Evolutionary conservation across 2,329 filamentous ascomycete species (phyloP).

Genomic region (Botryosphaeria agaves): DNA sequence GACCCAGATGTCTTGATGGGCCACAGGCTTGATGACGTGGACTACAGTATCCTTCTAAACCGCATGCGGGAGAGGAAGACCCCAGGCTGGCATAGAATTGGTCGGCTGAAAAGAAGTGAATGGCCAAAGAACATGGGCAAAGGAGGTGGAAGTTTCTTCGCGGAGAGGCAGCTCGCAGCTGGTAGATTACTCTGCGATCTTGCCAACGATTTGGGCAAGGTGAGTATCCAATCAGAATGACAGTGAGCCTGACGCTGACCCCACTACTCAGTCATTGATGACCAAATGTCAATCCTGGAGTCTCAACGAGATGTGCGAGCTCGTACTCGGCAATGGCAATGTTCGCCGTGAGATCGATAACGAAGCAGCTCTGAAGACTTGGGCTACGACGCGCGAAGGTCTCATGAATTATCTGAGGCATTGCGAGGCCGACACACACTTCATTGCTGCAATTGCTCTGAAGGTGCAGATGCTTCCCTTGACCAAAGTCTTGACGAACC

Average conservation of each 20-base stretch:
- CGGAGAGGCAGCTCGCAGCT: conserved; percentile 75
- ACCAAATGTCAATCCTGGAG: conserved; percentile 96
- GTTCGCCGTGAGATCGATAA: conserved; percentile 73
- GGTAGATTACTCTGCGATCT: conserved; percentile 86
- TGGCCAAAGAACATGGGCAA: conserved; percentile 84
- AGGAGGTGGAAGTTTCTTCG: conserved; percentile 77
- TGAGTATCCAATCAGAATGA: conserved; percentile 7
- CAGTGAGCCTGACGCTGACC: conserved; percentile 9
- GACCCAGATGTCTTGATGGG: conserved; percentile 91
- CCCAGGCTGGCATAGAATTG: conserved; percentile 86
- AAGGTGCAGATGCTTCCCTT: conserved; percentile 83
- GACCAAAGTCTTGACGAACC: conserved; percentile 87
- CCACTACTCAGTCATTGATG: conserved; percentile 57
- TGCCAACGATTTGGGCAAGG: conserved; percentile 87
- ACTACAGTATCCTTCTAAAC: conserved; percentile 80
- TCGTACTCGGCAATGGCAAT: conserved; percentile 62
- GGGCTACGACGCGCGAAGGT: conserved; percentile 68
- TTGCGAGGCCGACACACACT: conserved; percentile 90
- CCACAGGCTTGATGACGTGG: conserved; percentile 91
- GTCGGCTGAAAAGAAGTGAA: conserved; percentile 61
- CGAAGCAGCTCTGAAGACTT: conserved; percentile 70
- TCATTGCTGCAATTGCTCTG: conserved; percentile 78
- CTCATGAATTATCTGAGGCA: conserved; percentile 88
- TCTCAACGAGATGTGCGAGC: conserved; percentile 88
- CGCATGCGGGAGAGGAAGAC: conserved; percentile 81